Conservation (phyloP, 2,329 filamentous ascomycete species). For the Pseudopyrenochaeta lycopersici region DNA sequence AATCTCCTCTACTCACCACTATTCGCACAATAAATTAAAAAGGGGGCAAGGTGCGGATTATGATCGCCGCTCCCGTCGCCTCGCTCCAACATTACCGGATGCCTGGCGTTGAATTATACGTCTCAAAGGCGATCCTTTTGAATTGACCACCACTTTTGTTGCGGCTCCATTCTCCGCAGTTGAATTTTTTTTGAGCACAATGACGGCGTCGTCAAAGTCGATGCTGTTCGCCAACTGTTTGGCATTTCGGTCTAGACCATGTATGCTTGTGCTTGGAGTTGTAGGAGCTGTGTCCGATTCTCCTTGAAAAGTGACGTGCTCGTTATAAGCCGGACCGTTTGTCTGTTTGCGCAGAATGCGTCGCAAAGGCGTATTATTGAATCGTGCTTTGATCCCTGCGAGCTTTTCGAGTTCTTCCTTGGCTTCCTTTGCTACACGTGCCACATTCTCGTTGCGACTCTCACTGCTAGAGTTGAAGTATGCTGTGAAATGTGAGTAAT, state of each 20-base stretch:
- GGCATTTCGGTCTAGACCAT: neutral
- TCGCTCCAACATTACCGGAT: neutral
- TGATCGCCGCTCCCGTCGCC: neutral
- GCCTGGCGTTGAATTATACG: slow-evolving; percentile 4
- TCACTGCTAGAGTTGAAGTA: slow-evolving; percentile 16
- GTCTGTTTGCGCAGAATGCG: slow-evolving; percentile 14
- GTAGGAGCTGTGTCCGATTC: neutral
- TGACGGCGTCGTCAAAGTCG: neutral
- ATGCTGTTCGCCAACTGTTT: neutral
- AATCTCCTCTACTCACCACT: neutral
- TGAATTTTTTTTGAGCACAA: neutral
- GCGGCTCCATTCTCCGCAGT: neutral
- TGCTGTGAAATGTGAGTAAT: slow-evolving; percentile 4
- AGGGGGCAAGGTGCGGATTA: neutral
- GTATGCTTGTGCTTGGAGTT: neutral
- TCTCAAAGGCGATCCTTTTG: slow-evolving; percentile 3
- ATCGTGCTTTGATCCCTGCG: slow-evolving; percentile 10
- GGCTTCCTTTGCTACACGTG: slow-evolving; percentile 5
- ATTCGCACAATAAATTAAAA: neutral
- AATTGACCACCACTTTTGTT: neutral
- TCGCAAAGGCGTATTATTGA: slow-evolving; percentile 20
- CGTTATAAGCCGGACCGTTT: neutral
- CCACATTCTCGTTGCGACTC: slow-evolving; percentile 4
- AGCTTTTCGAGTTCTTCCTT: slow-evolving; percentile 2
- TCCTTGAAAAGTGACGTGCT: neutral